phyloP scores from a whole-genome alignment of 768 basidiomycete species.

The Mycena haematopus region DNA sequence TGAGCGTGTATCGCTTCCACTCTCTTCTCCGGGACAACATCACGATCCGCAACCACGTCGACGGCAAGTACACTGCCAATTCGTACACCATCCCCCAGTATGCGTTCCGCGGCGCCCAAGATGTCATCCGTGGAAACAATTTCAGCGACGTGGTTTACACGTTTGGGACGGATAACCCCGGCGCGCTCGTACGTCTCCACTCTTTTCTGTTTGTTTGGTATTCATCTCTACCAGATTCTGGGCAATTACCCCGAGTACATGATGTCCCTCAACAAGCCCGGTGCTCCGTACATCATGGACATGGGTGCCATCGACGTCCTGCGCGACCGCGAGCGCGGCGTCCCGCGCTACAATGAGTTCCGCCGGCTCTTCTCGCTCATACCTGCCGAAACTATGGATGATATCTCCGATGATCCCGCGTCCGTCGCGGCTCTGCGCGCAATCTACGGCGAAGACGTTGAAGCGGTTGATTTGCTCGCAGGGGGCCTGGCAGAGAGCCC shows the following conservation, averaged over 20 bases:
- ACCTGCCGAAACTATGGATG: slow-evolving; percentile 16
- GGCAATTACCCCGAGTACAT: slow-evolving; percentile 21
- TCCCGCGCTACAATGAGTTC: slow-evolving; percentile 27
- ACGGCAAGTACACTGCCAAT: slow-evolving; percentile 9
- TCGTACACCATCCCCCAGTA: slow-evolving; percentile 23
- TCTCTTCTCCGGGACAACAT: slow-evolving; percentile 24
- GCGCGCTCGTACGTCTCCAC: slow-evolving; percentile 3
- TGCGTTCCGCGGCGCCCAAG: slow-evolving; percentile 16
- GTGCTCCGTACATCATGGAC: slow-evolving; percentile 12
- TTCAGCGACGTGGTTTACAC: slow-evolving; percentile 28
- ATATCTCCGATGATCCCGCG: slow-evolving; percentile 17
- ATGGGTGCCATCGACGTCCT: slow-evolving; percentile 25
- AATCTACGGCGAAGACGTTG: slow-evolving; percentile 22
- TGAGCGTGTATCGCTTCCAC: slow-evolving; percentile 27
- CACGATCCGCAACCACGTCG: slow-evolving; percentile 24
- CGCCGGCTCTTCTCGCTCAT: slow-evolving; percentile 24
- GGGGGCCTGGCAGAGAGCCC: slow-evolving; percentile 23
- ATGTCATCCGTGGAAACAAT: slow-evolving; percentile 21
- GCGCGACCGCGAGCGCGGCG: slow-evolving; percentile 28
- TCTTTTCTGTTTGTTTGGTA: not conserved
- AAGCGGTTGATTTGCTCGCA: slow-evolving; percentile 20
- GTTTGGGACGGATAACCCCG: slow-evolving; percentile 23
- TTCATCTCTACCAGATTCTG: slow-evolving; percentile 1
- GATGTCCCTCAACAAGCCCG: slow-evolving; percentile 18
- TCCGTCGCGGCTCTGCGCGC: slow-evolving; percentile 12